phyloP scores from a whole-genome alignment of 1,284 basidiomycete species.

The Papiliotrema terrestris region DNA sequence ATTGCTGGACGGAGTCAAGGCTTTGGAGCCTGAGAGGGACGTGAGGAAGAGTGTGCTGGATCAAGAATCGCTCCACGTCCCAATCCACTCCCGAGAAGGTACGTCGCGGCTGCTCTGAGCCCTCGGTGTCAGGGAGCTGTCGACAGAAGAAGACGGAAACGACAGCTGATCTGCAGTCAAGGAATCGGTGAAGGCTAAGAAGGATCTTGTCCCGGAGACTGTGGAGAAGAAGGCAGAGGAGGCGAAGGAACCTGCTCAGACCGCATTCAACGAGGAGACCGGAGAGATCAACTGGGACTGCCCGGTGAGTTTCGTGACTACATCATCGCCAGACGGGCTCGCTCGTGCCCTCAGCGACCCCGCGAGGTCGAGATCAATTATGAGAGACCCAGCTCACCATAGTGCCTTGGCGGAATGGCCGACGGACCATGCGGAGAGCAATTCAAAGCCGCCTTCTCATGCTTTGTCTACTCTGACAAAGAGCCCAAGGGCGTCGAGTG shows the following conservation, averaged over 20 bases:
- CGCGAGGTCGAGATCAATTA: too few species aligned
- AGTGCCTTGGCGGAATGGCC: conserved; percentile 96
- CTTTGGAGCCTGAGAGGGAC: background rate
- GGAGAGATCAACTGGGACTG: conserved; percentile 99
- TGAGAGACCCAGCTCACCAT: conserved; percentile 1
- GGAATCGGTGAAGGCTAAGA: too few species aligned
- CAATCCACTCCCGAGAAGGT: conserved; percentile 18
- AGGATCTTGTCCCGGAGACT: conserved; percentile 7
- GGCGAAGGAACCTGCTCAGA: conserved; percentile 29
- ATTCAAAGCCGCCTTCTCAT: conserved; percentile 95
- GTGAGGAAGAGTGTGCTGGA: conserved; percentile 19
- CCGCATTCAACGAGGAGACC: conserved; percentile 79
- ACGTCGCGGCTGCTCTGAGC: background rate
- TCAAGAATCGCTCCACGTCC: conserved; percentile 19
- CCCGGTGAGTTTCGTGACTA: conserved; percentile 51
- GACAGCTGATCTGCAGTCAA: too few species aligned
- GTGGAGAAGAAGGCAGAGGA: conserved; percentile 21
- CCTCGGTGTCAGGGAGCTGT: too few species aligned
- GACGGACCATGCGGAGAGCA: conserved; percentile 91
- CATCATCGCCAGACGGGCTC: background rate
- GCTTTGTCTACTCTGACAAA: conserved; percentile 89
- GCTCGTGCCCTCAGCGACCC: too few species aligned
- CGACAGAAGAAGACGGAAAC: too few species aligned
- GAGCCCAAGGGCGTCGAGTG: conserved; percentile 99
- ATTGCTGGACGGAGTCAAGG: too few species aligned